Base-by-base conservation (phyloP, 2,329 filamentous ascomycete genomes). In the Venturia oleaginea region DNA sequence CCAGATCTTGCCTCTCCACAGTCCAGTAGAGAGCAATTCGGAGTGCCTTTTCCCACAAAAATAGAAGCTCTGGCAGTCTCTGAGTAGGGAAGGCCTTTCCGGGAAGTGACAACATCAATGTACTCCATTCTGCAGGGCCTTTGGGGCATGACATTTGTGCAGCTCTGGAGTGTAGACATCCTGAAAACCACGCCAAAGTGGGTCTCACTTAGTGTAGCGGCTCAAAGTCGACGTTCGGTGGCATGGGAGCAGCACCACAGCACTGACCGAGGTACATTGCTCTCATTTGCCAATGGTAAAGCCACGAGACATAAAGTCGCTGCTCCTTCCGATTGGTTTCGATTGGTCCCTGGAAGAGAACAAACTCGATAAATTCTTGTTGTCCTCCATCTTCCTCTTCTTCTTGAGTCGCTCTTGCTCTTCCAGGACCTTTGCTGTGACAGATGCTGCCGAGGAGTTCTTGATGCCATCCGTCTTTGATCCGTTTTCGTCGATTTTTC, bases 361-460 rank as follows among this genome's bases (percentile, higher is more conserved):
- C 57, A 82, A 67, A 63, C 77, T 80, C 65, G 76, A 77, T n/a
- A 81, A 72, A 61, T 79, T 81, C 34, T 78, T 78, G 3, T 82
- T 86, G 69, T 91, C 71, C 72, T 90, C 96, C 66, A 90, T 81
- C 68, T 87, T 80, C 77, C 93, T 96, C 51, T 34, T 57, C 51
- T 57, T 57, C 68, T 91, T 92, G 64, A 84, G 82, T 71, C 89
- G 86, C 61, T 93, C 89, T 73, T 97, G 91, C 71, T 97, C 93
- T 30, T 89, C 88, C 32, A 97, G 75, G 0, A 99, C 92, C 69
- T 87, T 92, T 0, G 89, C 90, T 0, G 93, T 96, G 54, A 99
- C 77, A 3, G 86, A 89, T 0, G 93, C 92, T 0, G 94, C 94
- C 64, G 90, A 84, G 0, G 90, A 81, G 70, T 97, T 96, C 74